Evolutionary conservation across 306 rosid genomes (phyloP).

Genomic region (Clitoria ternatea): DNA sequence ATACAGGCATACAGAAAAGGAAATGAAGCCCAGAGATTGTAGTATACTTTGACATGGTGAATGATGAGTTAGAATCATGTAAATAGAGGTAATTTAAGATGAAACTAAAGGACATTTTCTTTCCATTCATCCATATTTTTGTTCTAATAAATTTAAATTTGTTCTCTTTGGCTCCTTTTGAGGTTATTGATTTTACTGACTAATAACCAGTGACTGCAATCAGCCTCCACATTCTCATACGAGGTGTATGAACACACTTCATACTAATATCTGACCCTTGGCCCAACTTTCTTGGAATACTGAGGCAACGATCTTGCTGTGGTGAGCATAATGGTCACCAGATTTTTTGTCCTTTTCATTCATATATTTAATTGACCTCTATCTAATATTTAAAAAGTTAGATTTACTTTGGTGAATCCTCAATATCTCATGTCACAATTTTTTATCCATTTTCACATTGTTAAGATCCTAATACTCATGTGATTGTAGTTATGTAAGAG

Average conservation of each 20-base stretch:
- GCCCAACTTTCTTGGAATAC: too few relatives aligned
- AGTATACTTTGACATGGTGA: slow-evolving; percentile 46
- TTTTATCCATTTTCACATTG: neutral
- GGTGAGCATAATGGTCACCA: too few relatives aligned
- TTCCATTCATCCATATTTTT: slow-evolving; percentile 57
- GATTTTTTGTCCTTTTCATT: slow-evolving; percentile 5
- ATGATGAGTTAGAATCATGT: slow-evolving; percentile 40
- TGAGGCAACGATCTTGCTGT: too few relatives aligned
- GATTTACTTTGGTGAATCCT: slow-evolving; percentile 14
- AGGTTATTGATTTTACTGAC: slow-evolving; percentile 9
- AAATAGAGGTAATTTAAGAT: slow-evolving; percentile 65
- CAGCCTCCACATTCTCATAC: slow-evolving; percentile 16
- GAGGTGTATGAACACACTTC: too few relatives aligned
- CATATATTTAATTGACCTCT: neutral
- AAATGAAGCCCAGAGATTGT: slow-evolving; percentile 33
- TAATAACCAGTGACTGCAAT: slow-evolving; percentile 20
- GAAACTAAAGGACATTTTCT: slow-evolving; percentile 36
- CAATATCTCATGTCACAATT: neutral
- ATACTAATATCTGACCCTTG: too few relatives aligned
- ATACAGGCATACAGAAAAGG: slow-evolving; percentile 36
- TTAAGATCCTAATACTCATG: neutral
- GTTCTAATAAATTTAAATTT: neutral
- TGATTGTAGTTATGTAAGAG: slow-evolving; percentile 6
- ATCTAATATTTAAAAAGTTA: neutral
- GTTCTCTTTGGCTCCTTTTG: neutral